Percentiles rank a stretch among this genome's conserved stretches.
Conservation (phyloP, 345 rosid genomes). For the Syzygium grande region DNA sequence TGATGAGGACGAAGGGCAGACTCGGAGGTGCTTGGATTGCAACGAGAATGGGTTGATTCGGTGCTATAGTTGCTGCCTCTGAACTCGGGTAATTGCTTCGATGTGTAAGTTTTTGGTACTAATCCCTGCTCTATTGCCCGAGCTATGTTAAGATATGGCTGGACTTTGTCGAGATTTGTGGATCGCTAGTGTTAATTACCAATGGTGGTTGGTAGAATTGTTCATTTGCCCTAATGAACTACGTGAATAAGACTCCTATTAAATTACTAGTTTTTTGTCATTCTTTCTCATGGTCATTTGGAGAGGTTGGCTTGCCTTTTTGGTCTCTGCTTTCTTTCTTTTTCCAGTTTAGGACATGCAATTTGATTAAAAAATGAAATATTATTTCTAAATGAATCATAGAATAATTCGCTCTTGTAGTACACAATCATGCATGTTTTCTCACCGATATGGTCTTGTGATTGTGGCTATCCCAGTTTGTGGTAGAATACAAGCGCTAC, state of each 20-base stretch:
- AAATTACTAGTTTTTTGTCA: neutral
- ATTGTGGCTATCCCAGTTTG: neutral
- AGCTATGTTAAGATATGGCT: neutral
- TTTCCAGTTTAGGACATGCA: neutral
- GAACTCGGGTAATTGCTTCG: neutral
- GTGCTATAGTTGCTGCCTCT: conserved; percentile 31
- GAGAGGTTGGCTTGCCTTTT: neutral
- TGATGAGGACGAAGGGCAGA: conserved; percentile 21
- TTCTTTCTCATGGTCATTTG: neutral
- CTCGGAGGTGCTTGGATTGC: conserved; percentile 28
- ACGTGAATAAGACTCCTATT: neutral
- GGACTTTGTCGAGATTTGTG: neutral
- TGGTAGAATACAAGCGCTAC: neutral
- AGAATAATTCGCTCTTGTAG: neutral
- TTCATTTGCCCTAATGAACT: neutral
- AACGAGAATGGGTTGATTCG: conserved; percentile 44
- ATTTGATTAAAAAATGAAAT: neutral
- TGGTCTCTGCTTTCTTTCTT: neutral
- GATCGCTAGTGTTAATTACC: neutral
- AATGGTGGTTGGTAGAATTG: neutral
- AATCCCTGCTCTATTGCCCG: neutral
- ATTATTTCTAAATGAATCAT: neutral
- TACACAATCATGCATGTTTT: neutral
- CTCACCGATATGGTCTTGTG: neutral
- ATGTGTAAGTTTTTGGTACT: neutral